Base-by-base conservation (phyloP, 345 rosid genomes). In the Salix arbutifolia region DNA sequence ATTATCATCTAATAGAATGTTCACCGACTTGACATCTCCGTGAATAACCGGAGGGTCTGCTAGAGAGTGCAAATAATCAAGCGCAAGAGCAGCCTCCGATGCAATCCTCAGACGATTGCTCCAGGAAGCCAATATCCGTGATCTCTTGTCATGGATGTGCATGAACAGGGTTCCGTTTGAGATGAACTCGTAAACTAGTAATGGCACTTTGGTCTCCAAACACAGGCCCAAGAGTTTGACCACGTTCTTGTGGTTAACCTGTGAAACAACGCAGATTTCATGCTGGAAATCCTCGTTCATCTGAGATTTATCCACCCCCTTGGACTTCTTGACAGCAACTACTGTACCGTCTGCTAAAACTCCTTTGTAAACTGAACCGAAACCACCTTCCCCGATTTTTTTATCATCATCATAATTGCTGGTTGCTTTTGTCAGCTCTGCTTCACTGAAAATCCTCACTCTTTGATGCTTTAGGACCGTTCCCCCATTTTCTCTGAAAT, bases 21-120 rank as follows among this genome's bases (percentile, higher is more conserved):
- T 79, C 23, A 37, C 25, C 1, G 83, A 72, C 76, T 82, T 85
- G 40, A 85, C 33, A 66, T 82, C 85, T 37, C 85, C 81, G 8
- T 85, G 87, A 26, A 85, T 85, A 26, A 82, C 78, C 2, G 85
- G 80, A 16, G 87, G 85, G 71, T 70, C 23, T 23, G 85, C 85
- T 25, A 82, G 37, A 68, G 82, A 82, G 62, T 85, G 86, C 23
- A 81, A n/a, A 50, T 83, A 83, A 21, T 74, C 77, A n/a, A 83
- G 77, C 4, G 87, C 87, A n/a, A 58, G 74, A 1, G 84, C 83
- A n/a, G 58, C 76, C 66, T 84, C 87, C 21, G 74, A 64, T 0
- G 78, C 84, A 0, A 84, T 73, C 46, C 71, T 73, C 3, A 78
- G 75, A 3, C 76, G 76, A 31, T 25, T 78, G 71, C 64, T 65